Evolutionary conservation across 176 grass and related monocot genomes (phyloP).

Genomic region (Metroxylon sagu): DNA sequence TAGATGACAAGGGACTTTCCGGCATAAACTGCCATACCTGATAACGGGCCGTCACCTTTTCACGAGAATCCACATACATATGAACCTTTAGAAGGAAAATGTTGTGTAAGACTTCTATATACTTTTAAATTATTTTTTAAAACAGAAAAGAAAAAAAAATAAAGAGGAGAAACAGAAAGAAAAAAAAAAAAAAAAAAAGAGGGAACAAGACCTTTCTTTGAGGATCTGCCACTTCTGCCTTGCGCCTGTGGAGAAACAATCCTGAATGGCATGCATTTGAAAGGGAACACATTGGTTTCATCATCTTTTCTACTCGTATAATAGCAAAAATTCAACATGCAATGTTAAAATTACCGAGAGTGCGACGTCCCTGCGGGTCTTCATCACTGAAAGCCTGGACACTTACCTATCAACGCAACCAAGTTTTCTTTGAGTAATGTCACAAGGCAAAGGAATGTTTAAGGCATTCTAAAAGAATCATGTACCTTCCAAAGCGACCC

Average conservation of each 20-base stretch:
- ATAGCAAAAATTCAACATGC: too few species aligned
- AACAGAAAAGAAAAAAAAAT: too few species aligned
- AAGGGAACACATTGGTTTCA: too few species aligned
- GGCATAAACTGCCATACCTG: conserved; percentile 34
- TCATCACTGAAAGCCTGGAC: conserved; percentile 99
- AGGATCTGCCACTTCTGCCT: conserved; percentile 71
- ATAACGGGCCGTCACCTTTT: conserved; percentile 95
- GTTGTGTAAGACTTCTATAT: too few species aligned
- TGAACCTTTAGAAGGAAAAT: conserved; percentile 45
- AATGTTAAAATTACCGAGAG: conserved; percentile 56
- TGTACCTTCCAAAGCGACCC: conserved; percentile 95
- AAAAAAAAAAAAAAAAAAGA: too few species aligned
- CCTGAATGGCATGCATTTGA: conserved; percentile 31
- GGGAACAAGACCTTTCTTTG: conserved; percentile 52
- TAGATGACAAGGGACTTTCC: too few species aligned
- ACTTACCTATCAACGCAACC: conserved; percentile 52
- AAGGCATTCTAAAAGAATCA: conserved; percentile 9
- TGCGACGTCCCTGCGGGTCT: conserved; percentile 92
- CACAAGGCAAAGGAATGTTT: neutral
- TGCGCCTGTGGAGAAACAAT: conserved; percentile 89
- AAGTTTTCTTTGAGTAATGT: conserved; percentile 10
- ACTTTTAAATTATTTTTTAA: too few species aligned
- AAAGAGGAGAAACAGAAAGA: too few species aligned
- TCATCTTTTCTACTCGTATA: too few species aligned
- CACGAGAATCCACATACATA: conserved; percentile 70